Evolutionary conservation across 2,329 filamentous ascomycete genomes (phyloP).

Genomic region (Monosporascus sp.): DNA sequence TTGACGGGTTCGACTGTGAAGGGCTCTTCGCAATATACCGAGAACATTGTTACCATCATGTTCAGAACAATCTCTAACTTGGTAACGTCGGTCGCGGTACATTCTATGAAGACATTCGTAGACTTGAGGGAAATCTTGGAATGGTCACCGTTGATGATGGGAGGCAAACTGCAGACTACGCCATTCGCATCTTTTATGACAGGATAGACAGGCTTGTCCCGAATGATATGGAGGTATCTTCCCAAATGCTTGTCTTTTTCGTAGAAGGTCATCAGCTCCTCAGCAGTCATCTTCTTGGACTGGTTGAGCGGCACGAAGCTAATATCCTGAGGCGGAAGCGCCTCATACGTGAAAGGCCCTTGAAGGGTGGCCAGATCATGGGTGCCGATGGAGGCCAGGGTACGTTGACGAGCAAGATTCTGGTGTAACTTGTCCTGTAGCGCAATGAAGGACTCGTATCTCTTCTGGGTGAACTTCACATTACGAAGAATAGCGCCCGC

Average conservation of each 20-base stretch:
- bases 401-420: slow-evolving; percentile 88
- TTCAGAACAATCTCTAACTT: slow-evolving; percentile 95
- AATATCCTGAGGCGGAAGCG: slow-evolving; percentile 84
- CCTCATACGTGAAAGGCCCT: slow-evolving; percentile 96
- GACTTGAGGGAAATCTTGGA: slow-evolving; percentile 93
- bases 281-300: slow-evolving; percentile 77
- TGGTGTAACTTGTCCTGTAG: slow-evolving; percentile 97
- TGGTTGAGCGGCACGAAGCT: slow-evolving; percentile 89
- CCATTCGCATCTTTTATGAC: slow-evolving; percentile 89
- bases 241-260: slow-evolving; percentile 90
- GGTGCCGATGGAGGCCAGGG: slow-evolving; percentile 93
- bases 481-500: slow-evolving; percentile 85
- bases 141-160: slow-evolving; percentile 96
- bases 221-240: slow-evolving; percentile 88
- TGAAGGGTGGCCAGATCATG: slow-evolving; percentile 92
- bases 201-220: slow-evolving; percentile 88
- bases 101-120: slow-evolving; percentile 93
- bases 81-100: slow-evolving; percentile 91
- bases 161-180: slow-evolving; percentile 85
- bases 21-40: slow-evolving; percentile 76
- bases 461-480: slow-evolving; percentile 83
- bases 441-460: slow-evolving; percentile 95
- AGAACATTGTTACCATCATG: slow-evolving; percentile 97
- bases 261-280: slow-evolving; percentile 90
- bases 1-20: slow-evolving; percentile 94